phyloP scores from a whole-genome alignment of 805 yeast genomes.

The Hanseniaspora clermontiae region DNA sequence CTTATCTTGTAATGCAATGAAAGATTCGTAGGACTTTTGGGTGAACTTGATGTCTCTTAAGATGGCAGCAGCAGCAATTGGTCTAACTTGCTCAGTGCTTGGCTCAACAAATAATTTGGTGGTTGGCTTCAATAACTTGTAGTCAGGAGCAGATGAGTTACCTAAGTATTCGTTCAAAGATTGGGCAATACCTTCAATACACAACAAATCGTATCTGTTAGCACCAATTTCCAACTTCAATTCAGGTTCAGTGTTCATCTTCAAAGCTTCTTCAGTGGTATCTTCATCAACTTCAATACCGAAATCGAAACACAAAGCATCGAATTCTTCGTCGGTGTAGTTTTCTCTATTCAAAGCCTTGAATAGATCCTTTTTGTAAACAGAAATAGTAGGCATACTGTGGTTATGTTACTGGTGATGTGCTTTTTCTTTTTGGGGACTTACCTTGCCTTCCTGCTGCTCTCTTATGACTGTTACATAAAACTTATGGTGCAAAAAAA shows the following conservation, averaged over 20 bases:
- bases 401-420: not conserved
- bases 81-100: conserved; percentile 66
- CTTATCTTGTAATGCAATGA: conserved; percentile 91
- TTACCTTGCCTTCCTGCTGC: not conserved
- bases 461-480: not conserved
- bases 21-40: conserved; percentile 79
- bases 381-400: conserved; percentile 89
- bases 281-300: conserved; percentile 98
- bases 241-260: conserved; percentile 60
- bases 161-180: conserved; percentile 87
- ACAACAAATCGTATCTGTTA: conserved; percentile 93
- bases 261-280: conserved; percentile 51
- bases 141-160: conserved; percentile 49
- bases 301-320: conserved; percentile 91
- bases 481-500: not conserved
- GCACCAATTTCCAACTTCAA: conserved; percentile 95
- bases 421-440: too few relatives aligned
- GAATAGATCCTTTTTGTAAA: conserved; percentile 86
- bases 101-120: conserved; percentile 66
- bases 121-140: conserved; percentile 45
- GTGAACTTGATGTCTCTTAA: conserved; percentile 72
- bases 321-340: conserved; percentile 81
- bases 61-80: conserved; percentile 90
- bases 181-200: conserved; percentile 95
- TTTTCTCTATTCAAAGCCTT: conserved; percentile 51